A percentile compares a stretch with the other conserved stretches of the same genome.
Conservation (phyloP, 1,284 basidiomycete genomes). For the Retiboletus fuscus region DNA sequence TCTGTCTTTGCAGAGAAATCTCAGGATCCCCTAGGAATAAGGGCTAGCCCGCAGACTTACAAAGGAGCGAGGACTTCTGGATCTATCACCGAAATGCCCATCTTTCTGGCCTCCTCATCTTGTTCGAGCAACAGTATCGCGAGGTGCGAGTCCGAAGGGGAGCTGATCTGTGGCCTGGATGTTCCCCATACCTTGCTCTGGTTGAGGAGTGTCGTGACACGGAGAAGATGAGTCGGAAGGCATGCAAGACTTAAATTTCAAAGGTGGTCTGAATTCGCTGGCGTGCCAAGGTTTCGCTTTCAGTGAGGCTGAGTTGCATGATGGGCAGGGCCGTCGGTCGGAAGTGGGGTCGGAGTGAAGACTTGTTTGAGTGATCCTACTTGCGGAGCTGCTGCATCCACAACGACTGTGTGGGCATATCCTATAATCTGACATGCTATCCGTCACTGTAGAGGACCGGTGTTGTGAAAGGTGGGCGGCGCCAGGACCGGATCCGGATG, state of each 20-base stretch:
- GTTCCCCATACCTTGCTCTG: constrained; percentile 9
- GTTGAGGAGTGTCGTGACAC: too few species aligned
- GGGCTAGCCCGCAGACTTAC: constrained; percentile 22
- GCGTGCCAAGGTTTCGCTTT: constrained; percentile 12
- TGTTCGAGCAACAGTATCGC: too few species aligned
- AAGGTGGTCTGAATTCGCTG: constrained; percentile 39
- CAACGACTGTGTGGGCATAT: constrained; percentile 32
- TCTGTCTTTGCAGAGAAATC: constrained; percentile 30
- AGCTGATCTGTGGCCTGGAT: too few species aligned
- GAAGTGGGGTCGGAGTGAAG: constrained; percentile 35
- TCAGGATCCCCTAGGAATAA: constrained; percentile 11
- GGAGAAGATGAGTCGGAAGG: constrained; percentile 30
- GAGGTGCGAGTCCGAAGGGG: too few species aligned
- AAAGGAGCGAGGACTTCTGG: constrained; percentile 38
- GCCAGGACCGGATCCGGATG: constrained; percentile 33
- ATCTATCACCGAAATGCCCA: constrained; percentile 40
- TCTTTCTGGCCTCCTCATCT: too few species aligned
- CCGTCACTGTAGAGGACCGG: constrained; percentile 38
- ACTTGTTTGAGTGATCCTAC: constrained; percentile 34
- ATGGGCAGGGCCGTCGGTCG: too few species aligned
- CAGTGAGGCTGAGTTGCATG: too few species aligned
- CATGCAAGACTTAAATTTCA: constrained; percentile 44
- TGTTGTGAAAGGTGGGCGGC: constrained; percentile 31
- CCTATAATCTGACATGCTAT: constrained; percentile 33
- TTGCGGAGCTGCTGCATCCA: constrained; percentile 36